These are phyloP conservation scores for Kwoniella heveanensis DNA, from an alignment of 768 basidiomycete species.

Conservation along the genomic window DNA sequence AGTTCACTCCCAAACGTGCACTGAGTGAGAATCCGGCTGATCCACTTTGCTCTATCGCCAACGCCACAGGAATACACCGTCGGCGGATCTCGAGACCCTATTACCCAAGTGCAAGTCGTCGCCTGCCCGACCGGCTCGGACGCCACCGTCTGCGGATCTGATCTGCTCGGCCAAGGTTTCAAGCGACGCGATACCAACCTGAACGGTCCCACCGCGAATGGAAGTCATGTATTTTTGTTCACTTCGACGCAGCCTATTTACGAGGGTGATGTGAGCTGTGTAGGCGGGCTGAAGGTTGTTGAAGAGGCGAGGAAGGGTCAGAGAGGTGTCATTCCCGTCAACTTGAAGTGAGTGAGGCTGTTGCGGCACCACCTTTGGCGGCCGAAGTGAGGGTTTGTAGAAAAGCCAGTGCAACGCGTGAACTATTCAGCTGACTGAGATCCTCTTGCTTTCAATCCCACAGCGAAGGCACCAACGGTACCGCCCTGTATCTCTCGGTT, in stretches of 20 bases:
- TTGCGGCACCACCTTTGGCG: too few relatives aligned
- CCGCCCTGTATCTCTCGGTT: background rate
- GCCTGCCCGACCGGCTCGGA: background rate
- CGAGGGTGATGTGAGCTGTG: background rate
- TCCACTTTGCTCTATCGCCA: background rate
- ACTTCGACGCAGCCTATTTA: background rate
- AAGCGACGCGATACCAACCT: slow-evolving; percentile 4
- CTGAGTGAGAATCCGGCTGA: too few relatives aligned
- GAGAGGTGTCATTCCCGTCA: background rate
- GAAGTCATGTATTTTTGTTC: slow-evolving; percentile 1
- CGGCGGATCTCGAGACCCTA: background rate
- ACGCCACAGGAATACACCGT: slow-evolving; percentile 13
- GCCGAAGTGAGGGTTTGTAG: too few relatives aligned
- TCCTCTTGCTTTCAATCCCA: background rate
- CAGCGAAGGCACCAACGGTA: slow-evolving; percentile 4
- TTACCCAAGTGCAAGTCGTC: slow-evolving; percentile 1
- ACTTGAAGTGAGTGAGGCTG: background rate
- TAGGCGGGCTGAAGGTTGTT: background rate
- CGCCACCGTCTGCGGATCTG: background rate
- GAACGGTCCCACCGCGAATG: background rate
- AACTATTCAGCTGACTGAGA: background rate
- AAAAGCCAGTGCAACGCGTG: too few relatives aligned
- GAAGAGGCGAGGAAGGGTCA: background rate
- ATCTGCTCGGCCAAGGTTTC: background rate
- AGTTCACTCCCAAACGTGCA: too few relatives aligned